Conservation (phyloP, 2,329 filamentous ascomycete genomes). For the Nemania sp. region DNA sequence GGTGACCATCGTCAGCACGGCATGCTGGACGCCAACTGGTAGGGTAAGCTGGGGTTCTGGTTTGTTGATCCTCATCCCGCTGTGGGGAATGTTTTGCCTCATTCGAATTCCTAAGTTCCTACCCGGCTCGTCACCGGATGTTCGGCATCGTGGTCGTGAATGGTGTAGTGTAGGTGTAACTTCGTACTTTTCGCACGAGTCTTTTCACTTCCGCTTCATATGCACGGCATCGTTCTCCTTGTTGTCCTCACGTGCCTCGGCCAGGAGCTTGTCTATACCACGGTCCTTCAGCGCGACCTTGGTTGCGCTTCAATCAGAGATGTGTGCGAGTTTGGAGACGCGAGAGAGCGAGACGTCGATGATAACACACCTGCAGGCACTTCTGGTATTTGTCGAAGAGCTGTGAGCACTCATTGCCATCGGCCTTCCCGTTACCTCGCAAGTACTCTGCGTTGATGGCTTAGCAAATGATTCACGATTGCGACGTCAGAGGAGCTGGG, state of each 20-base stretch:
- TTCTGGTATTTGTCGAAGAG: constrained; percentile 88
- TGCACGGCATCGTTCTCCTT: constrained; percentile 82
- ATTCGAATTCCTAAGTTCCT: too few species aligned
- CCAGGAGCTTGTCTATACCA: constrained; percentile 90
- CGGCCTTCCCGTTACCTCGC: constrained; percentile 77
- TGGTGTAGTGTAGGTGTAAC: too few species aligned
- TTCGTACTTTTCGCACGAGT: neutral
- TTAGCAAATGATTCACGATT: constrained; percentile 2
- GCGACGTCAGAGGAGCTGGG: constrained; percentile 2
- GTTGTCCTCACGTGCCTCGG: constrained; percentile 87
- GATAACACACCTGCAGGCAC: constrained; percentile 72
- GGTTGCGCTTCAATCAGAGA: constrained; percentile 15
- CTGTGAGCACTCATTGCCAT: constrained; percentile 76
- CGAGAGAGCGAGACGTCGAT: neutral
- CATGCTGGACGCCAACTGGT: neutral
- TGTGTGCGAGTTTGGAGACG: neutral
- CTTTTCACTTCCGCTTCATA: constrained; percentile 53
- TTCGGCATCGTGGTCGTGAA: constrained; percentile 23
- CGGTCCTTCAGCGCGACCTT: constrained; percentile 84
- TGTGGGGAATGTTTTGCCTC: constrained; percentile 1
- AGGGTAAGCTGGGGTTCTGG: neutral
- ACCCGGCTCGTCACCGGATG: constrained; percentile 18
- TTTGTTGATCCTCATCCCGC: constrained; percentile 1
- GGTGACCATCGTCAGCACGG: constrained; percentile 8
- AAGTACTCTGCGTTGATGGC: constrained; percentile 73